phyloP scores from a whole-genome alignment of 202 grass and related monocot genomes.

The Setaria viridis region DNA sequence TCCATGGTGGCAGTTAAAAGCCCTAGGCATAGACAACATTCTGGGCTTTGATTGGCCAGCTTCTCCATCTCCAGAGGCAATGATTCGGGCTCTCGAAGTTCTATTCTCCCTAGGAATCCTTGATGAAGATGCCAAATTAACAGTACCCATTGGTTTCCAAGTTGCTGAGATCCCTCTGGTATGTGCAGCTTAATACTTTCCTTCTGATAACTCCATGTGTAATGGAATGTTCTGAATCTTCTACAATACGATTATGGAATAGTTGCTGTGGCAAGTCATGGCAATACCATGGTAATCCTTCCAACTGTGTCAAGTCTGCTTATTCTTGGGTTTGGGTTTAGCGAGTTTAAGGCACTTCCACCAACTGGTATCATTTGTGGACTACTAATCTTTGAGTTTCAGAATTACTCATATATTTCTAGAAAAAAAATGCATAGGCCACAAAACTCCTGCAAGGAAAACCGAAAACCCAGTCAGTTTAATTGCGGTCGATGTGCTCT shows the following conservation, averaged over 20 bases:
- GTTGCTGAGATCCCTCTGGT: slow-evolving; percentile 93
- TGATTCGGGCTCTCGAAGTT: slow-evolving; percentile 90
- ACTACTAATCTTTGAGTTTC: not conserved
- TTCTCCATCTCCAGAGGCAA: slow-evolving; percentile 93
- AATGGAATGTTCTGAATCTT: slow-evolving; percentile 3
- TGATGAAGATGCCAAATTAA: slow-evolving; percentile 96
- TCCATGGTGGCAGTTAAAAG: slow-evolving; percentile 72
- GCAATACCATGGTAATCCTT: not conserved
- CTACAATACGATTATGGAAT: slow-evolving; percentile 23
- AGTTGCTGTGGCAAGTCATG: not conserved
- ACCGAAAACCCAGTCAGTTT: not conserved
- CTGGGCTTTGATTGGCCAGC: slow-evolving; percentile 97
- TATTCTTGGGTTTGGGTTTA: not conserved
- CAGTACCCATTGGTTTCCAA: slow-evolving; percentile 87
- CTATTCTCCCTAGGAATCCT: slow-evolving; percentile 90
- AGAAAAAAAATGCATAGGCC: not conserved
- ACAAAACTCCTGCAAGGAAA: slow-evolving; percentile 1
- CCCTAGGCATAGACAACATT: slow-evolving; percentile 97
- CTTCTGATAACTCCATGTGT: slow-evolving; percentile 17
- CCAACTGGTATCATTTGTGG: not conserved
- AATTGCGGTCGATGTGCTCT: not conserved
- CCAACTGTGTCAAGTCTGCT: slow-evolving; percentile 7
- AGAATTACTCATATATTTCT: not conserved
- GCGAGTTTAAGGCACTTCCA: not conserved
- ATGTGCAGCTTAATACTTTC: slow-evolving; percentile 45